Conservation (phyloP, 176 grass and related monocot species). For the Alopecurus myosuroides region DNA sequence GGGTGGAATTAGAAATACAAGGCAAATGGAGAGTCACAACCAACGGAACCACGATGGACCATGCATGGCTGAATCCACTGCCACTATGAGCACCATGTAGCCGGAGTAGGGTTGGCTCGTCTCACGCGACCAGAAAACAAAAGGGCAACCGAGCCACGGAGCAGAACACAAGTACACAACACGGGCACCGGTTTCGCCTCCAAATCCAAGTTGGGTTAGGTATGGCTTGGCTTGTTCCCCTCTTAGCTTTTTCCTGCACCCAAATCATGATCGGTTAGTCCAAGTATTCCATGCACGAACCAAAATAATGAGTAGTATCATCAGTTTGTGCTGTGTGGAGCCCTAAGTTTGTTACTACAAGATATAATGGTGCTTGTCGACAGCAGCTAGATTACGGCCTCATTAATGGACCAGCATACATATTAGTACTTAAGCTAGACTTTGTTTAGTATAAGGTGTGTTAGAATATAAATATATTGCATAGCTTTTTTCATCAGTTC, state of each 20-base stretch:
- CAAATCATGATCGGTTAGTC: neutral
- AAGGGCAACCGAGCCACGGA: neutral
- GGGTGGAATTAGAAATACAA: neutral
- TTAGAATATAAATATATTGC: too few species aligned
- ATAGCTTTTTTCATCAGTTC: too few species aligned
- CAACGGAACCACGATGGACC: neutral
- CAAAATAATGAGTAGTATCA: neutral
- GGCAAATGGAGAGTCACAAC: neutral
- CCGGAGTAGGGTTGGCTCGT: slow-evolving; percentile 13
- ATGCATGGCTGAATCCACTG: slow-evolving; percentile 11
- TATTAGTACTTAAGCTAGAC: neutral
- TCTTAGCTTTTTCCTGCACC: neutral
- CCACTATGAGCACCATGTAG: neutral
- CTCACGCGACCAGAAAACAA: neutral
- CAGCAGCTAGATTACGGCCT: neutral
- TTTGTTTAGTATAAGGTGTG: too few species aligned
- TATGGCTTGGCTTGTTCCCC: slow-evolving; percentile 1
- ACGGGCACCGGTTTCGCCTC: neutral
- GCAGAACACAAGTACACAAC: neutral
- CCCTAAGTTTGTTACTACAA: neutral
- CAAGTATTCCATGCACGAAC: neutral
- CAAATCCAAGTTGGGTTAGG: slow-evolving; percentile 27
- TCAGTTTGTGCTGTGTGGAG: neutral
- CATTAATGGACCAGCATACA: neutral
- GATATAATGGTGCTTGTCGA: neutral